phyloP scores from a whole-genome alignment of 192 early-diverging fungal species.

The Backusella australiensis region DNA sequence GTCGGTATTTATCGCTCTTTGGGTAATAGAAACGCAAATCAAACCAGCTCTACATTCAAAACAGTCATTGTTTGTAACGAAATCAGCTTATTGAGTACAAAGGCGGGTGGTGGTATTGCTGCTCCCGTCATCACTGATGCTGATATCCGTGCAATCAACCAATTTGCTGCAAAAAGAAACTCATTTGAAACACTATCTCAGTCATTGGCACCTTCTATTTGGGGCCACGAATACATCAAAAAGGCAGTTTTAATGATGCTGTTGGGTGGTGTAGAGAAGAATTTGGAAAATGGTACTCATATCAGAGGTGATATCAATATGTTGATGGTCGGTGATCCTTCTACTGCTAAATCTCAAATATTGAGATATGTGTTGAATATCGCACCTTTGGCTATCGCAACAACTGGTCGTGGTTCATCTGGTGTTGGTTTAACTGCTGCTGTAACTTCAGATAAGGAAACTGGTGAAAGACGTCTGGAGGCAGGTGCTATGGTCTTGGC shows the following conservation, averaged over 20 bases:
- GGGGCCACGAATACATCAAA: conserved; percentile 94
- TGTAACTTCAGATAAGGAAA: conserved; percentile 93
- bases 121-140: conserved; percentile 71
- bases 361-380: conserved; percentile 93
- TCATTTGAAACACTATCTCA: conserved; percentile 80
- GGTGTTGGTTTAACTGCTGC: conserved; percentile 98
- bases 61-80: conserved; percentile 89
- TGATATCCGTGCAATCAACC: conserved; percentile 86
- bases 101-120: conserved; percentile 72
- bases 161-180: conserved; percentile 65
- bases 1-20: conserved; percentile 90
- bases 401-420: conserved; percentile 94
- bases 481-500: conserved; percentile 99
- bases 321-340: conserved; percentile 97
- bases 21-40: conserved; percentile 75
- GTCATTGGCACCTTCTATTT: conserved; percentile 88
- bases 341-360: conserved; percentile 98
- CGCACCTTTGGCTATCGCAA: conserved; percentile 94
- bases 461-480: conserved; percentile 89
- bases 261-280: conserved; percentile 92
- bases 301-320: conserved; percentile 98
- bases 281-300: conserved; percentile 91
- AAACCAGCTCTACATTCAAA: conserved; percentile 82
- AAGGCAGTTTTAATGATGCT: conserved; percentile 89
- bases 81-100: conserved; percentile 68